Evolutionary conservation across 2,329 filamentous ascomycete species (phyloP), one percentile per base, ranked within the genome.

Genomic region (Arachnomyces sp.): DNA sequence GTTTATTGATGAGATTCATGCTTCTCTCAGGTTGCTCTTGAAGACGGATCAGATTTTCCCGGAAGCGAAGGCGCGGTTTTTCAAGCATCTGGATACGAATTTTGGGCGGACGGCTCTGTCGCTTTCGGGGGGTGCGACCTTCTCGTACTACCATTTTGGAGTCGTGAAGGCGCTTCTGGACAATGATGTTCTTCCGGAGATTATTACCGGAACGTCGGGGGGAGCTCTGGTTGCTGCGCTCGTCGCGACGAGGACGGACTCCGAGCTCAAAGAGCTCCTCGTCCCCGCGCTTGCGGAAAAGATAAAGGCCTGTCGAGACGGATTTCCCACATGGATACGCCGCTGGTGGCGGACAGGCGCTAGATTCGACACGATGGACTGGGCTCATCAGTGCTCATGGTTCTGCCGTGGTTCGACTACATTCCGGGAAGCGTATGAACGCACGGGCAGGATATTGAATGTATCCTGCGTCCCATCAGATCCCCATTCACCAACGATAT

Each of bases 131-230:
- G 92, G 92, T 1, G 92, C 90, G 3, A 85, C 84, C 0, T 95
- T 98, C 63, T 88, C 92, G 4, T 96, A 94, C 60, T 96, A 96
- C 59, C 92, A 98, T 60, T 87, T 95, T 48, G 92, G 92, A 8
- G 85, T 98, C 7, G 77, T 92, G 36, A 90, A 87, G 59, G 90
- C 89, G 7, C 72, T 96, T 3, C 70, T 96, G 4, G 92, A 96
- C 53, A 84, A 87, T 9, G 77, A 84, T 43, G 71, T 94, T 1
- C 68, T 98, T 1, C 92, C 92, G 0, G 84, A 93, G 47, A 90
- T 98, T 50, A 94, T 98, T 49, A 95, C 92, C 0, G 92, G 92
- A 8, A 98, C 92, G 2, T 95, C 89, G 45, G 92, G 92, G 4
- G 92, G 92, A 38, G 92, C 92, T 9, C 70, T 98, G 6, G 81